Base-by-base conservation (phyloP, 345 rosid genomes). In the Dimocarpus longan region DNA sequence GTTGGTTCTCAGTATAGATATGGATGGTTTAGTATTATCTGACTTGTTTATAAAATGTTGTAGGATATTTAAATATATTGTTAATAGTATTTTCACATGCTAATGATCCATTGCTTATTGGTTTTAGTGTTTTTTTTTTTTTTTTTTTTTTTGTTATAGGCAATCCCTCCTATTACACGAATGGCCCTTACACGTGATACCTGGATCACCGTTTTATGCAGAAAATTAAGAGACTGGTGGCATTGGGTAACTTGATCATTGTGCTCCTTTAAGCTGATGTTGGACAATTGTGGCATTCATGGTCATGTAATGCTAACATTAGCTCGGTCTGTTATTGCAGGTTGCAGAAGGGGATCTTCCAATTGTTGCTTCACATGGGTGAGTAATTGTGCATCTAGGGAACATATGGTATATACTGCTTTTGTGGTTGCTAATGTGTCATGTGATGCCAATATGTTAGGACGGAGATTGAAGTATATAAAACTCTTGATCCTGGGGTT, bases 151-250 rank as follows among this genome's bases (percentile, higher is more conserved):
- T 71, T 80, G 42, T 71, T 83, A 70, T 82, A 95, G 98, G 98
- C 92, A 57, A 91, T 93, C 72, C 97, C 98, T 82, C 98, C 98
- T 62, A 85, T 92, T 80, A 92, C 97, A 50, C 88, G 99, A 78
- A 89, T 92, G 98, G 95, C 98, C 73, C 98, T 94, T 70, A 97
- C 98, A 63, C 98, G 91, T 26, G 99, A 92, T 86, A 94, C 98
- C 73, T 97, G 99, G 99, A 82, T 97, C 80, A 97, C 99, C 40
- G 96, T 97, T 79, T 85, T 97, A 86, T 93, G 98, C 92, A 88
- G 96, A 90, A 97, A 97, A 85, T 83, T 97, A 84, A 86, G 97
- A 88, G 97, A 97, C 89, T 93, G 98, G 94, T 97, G 99, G 99
- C 98, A 92, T 83, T 93, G 98, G 99, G 99, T 97, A 93, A 88